Percentiles rank a stretch among this genome's conserved stretches.
These are phyloP conservation scores for Nakataea oryzae DNA, from an alignment of 2,329 filamentous ascomycete species.

Conservation along the genomic window DNA sequence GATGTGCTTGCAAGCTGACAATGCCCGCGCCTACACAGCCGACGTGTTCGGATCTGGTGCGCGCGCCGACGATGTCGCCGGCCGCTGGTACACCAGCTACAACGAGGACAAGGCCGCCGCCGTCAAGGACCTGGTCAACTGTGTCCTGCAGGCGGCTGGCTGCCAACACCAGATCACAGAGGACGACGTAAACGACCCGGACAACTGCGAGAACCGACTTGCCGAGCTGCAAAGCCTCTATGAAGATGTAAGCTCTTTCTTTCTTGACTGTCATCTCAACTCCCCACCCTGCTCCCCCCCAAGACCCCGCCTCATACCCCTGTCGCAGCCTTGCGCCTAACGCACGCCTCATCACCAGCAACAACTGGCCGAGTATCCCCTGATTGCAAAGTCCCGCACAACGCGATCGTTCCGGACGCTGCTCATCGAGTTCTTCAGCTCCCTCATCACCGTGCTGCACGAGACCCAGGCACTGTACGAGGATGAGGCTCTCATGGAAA, in stretches of 20 bases:
- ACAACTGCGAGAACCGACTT: slow-evolving; percentile 71
- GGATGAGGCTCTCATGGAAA: slow-evolving; percentile 70
- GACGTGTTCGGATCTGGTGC: slow-evolving; percentile 54
- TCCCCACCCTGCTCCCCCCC: background rate
- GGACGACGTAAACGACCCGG: slow-evolving; percentile 81
- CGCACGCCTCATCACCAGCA: slow-evolving; percentile 30
- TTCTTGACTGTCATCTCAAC: background rate
- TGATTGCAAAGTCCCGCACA: slow-evolving; percentile 72
- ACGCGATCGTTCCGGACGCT: slow-evolving; percentile 68
- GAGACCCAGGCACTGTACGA: slow-evolving; percentile 74
- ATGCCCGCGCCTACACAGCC: slow-evolving; percentile 27
- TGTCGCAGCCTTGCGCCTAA: background rate
- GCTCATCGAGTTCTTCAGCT: slow-evolving; percentile 68
- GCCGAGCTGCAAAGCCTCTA: slow-evolving; percentile 82
- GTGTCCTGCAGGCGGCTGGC: slow-evolving; percentile 61
- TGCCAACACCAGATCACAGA: slow-evolving; percentile 69
- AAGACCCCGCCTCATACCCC: background rate
- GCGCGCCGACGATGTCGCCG: slow-evolving; percentile 43
- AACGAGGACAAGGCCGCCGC: slow-evolving; percentile 41
- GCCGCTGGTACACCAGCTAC: slow-evolving; percentile 50
- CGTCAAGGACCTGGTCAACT: slow-evolving; percentile 55
- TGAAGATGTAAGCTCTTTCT: slow-evolving; percentile 50
- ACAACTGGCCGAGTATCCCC: slow-evolving; percentile 81
- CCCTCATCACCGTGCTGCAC: slow-evolving; percentile 68
- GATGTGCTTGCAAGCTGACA: slow-evolving; percentile 5